Conservation (phyloP, 2,329 filamentous ascomycete genomes). For the Colletotrichum theobromicola region DNA sequence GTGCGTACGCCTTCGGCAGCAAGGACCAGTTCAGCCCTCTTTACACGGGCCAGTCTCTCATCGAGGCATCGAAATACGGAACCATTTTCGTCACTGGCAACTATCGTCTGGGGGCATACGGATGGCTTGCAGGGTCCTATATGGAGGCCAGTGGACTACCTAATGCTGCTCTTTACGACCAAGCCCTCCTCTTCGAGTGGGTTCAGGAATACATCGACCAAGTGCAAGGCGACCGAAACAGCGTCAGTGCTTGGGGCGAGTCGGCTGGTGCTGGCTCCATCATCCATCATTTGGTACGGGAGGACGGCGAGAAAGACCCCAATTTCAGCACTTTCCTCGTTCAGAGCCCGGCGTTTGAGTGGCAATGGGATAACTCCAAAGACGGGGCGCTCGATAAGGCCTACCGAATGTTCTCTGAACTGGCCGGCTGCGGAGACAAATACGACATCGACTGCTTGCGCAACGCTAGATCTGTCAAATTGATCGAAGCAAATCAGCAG, state of each 20-base stretch:
- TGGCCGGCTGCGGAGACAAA: conserved; percentile 33
- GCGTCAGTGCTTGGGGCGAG: conserved; percentile 55
- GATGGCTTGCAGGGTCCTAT: conserved; percentile 49
- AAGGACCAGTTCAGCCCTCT: conserved; percentile 41
- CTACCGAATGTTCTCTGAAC: conserved; percentile 35
- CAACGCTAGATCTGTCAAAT: conserved; percentile 21
- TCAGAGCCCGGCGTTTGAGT: conserved; percentile 39
- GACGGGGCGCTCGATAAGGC: conserved; percentile 30
- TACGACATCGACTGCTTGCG: conserved; percentile 32
- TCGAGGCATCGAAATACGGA: conserved; percentile 38
- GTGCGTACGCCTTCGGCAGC: conserved; percentile 47
- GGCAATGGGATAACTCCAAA: conserved; percentile 34
- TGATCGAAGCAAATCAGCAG: conserved; percentile 31
- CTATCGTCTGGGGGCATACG: conserved; percentile 54
- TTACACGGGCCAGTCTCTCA: conserved; percentile 42
- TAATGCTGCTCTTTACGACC: conserved; percentile 49
- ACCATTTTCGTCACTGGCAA: conserved; percentile 53
- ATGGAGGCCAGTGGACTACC: conserved; percentile 46
- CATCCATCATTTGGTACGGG: conserved; percentile 52
- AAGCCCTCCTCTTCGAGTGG: conserved; percentile 52
- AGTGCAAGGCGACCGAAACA: conserved; percentile 50
- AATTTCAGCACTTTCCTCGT: conserved; percentile 41
- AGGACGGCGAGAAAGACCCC: conserved; percentile 46
- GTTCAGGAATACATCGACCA: conserved; percentile 49
- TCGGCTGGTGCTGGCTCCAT: conserved; percentile 57